Base-by-base conservation (phyloP, 768 basidiomycete genomes). In the Lactifluus echinatus region DNA sequence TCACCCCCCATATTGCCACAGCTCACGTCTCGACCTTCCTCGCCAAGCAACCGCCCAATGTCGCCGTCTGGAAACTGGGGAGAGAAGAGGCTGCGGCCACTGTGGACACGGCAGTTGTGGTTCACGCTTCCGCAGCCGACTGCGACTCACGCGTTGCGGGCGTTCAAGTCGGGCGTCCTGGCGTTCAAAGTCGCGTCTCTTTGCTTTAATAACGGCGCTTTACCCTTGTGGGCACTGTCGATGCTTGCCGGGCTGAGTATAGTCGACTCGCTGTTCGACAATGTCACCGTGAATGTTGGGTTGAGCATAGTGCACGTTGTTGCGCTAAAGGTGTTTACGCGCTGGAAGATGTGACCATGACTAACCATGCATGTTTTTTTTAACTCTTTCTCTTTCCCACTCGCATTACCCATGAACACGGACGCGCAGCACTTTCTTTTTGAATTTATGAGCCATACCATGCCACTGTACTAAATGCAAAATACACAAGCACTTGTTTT, bases 211-310 rank as follows among this genome's bases (percentile, higher is more conserved):
- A 55, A 51, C 11, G 46, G 58, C 0, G 64, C 53, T 12, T 50
- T 65, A 7, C 68, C 68, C 36, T 64, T 67, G 2, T 52, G 67
- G 26, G 50, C 71, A 4, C 45, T 70, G 51, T 67, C 56, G 0
- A 52, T 65, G 14, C 65, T 75, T 37, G 66, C 72, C 8, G 59
- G 64, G 1, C 70, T 75, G 1, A 77, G 77, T 2, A 63, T 79
- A 26, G 55, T 69, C 21, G 80, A 82, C 67, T 77, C 75, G 12
- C 69, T 76, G 66, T 74, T 73, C 24, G 77, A 79, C 45, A 67
- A 66, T 21, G 57, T 77, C 10, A 54, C 61, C 50, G 63, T 71
- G 15, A 76, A 77, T 0, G 37, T 74, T 1, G 56, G 72, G 31
- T 67, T 81, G 15, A 74, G 71, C 0, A 23, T 70, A 23, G 53